A percentile compares a stretch with the other conserved stretches of the same genome.
phyloP scores from a whole-genome alignment of 2,329 filamentous ascomycete genomes.

The Aureobasidium sp. region DNA sequence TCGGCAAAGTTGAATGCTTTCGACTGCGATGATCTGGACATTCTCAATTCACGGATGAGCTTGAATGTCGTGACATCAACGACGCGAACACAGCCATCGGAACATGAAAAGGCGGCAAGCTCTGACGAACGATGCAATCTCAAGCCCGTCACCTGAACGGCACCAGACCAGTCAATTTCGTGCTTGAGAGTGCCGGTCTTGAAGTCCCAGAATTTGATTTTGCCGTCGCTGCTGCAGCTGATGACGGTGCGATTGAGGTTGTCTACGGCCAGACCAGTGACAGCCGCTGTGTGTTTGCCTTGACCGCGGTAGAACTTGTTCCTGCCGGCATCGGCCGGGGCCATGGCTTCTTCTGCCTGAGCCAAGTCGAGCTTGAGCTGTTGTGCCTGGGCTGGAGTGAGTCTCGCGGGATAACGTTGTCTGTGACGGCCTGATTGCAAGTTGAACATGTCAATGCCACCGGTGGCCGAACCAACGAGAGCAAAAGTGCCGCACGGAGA shows the following conservation, averaged over 20 bases:
- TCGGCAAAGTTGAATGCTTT: constrained; percentile 27
- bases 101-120: constrained; percentile 79
- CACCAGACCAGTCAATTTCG: constrained; percentile 76
- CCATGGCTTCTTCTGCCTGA: constrained; percentile 38
- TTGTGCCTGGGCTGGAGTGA: constrained; percentile 72
- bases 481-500: constrained; percentile 93
- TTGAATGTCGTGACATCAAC: constrained; percentile 86
- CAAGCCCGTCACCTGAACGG: constrained; percentile 67
- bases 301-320: constrained; percentile 43
- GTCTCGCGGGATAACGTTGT: constrained; percentile 73
- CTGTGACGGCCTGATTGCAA: constrained; percentile 86
- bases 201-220: constrained; percentile 97
- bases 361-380: constrained; percentile 58
- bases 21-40: constrained; percentile 42
- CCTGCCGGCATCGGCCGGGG: constrained; percentile 32
- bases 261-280: constrained; percentile 84
- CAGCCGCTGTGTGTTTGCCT: constrained; percentile 70
- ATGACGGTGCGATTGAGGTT: constrained; percentile 80
- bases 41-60: constrained; percentile 89
- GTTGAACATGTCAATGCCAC: constrained; percentile 91
- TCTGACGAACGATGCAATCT: constrained; percentile 79
- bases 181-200: constrained; percentile 70
- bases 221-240: constrained; percentile 83
- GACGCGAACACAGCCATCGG: constrained; percentile 79
- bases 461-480: constrained; percentile 74